phyloP scores from a whole-genome alignment of 2,329 filamentous ascomycete species.

The Alternaria viburni region DNA sequence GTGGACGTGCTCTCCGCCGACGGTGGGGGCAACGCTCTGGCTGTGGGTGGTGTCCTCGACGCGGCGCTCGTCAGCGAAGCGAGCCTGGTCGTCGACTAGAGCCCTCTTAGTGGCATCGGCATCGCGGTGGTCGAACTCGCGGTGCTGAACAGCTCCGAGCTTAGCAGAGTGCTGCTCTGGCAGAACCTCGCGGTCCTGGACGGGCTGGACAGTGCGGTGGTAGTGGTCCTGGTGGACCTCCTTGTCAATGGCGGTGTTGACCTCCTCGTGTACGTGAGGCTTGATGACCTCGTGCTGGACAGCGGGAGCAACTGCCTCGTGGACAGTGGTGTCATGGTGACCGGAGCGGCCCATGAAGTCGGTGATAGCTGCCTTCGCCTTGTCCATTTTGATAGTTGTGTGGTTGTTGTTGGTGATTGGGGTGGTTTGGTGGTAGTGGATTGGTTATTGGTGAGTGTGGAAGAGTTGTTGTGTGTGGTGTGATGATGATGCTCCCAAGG shows the following conservation, averaged over 20 bases:
- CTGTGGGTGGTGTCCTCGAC: conserved; percentile 59
- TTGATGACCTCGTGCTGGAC: conserved; percentile 67
- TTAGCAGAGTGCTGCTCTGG: conserved; percentile 70
- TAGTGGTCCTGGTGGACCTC: conserved; percentile 76
- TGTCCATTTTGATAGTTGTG: conserved; percentile 57
- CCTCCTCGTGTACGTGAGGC: conserved; percentile 67
- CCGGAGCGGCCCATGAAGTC: conserved; percentile 67
- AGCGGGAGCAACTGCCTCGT: conserved; percentile 67
- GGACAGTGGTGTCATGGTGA: conserved; percentile 73
- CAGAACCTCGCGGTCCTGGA: conserved; percentile 61
- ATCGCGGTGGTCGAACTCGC: conserved; percentile 67
- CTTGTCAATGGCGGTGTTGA: conserved; percentile 68
- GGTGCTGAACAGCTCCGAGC: conserved; percentile 64
- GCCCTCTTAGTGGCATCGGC: conserved; percentile 44
- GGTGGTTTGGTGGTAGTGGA: background rate
- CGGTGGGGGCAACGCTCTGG: conserved; percentile 54
- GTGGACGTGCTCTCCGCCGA: conserved; percentile 68
- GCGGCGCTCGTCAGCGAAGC: conserved; percentile 60
- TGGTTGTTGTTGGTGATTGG: conserved; percentile 2
- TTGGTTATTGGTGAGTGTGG: background rate
- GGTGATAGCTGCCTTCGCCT: conserved; percentile 67
- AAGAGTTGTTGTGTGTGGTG: conserved; percentile 16
- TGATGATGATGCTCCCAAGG: conserved; percentile 15
- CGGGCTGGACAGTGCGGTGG: conserved; percentile 72
- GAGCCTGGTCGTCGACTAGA: conserved; percentile 56